Evolutionary conservation across 202 grass and related monocot species (phyloP), one percentile per base, ranked within the genome.

Genomic region (Schoenoplectus tabernaemontani): DNA sequence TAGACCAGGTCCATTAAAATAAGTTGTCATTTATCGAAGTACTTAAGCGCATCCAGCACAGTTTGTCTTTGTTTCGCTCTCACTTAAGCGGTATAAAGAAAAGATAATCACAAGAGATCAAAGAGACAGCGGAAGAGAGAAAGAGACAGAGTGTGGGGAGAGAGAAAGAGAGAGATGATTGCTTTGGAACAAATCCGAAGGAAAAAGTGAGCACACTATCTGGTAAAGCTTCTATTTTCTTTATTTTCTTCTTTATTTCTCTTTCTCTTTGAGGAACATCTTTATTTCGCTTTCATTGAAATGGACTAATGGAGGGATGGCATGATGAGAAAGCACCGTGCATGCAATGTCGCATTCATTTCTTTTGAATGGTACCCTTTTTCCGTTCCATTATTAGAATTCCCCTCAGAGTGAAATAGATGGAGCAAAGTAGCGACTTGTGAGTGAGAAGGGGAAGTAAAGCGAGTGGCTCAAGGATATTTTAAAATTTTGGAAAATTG

Each of bases 191-290:
- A 84, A 62, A 59, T 72, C 24, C 26, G 82, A 84, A 65, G 78
- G 60, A 30, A 82, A 88, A 88, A 84, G 71, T 4, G 22, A 65
- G 22, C 65, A 47, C 82, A 82, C 82, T 84, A 81, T 74, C 77
- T 84, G 86, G 77, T 87, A 84, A 87, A 84, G 77, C 43, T 57
- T 41, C 26, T 77, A 70, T 64, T 70, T 42, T n/a, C n/a, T n/a
- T n/a, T n/a, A 84, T 63, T 72, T 83, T 66, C 71, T 83, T 68
- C n/a, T 62, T 3, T 54, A 9, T 66, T 32, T 41, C 1, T 54
- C 39, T 42, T 50, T 72, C 57, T 33, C 15, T 74, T 74, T 74
- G 46, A 74, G 11, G 70, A 30, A 53, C 43, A 54, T 34, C 44
- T 74, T 74, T 74, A 50, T 74, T 79, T 80, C 33, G 34, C 61